Percentiles rank a stretch among this genome's conserved stretches.
phyloP scores from a whole-genome alignment of 768 basidiomycete genomes.

The Candolleomyces efflorescens region DNA sequence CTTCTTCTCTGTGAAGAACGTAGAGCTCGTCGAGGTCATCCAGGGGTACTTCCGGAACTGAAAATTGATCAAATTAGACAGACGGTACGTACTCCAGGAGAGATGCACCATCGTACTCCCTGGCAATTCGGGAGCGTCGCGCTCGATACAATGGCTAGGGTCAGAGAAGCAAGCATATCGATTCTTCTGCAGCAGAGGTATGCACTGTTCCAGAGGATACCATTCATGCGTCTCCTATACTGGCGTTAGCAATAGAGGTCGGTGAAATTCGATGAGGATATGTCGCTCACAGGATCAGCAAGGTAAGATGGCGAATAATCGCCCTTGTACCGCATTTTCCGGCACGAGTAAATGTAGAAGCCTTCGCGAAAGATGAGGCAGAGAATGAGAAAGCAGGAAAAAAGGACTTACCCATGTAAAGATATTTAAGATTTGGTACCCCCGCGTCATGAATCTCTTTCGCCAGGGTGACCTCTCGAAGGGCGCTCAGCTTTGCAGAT shows the following conservation, averaged over 20 bases:
- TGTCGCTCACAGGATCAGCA: conserved; percentile 66
- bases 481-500: conserved; percentile 63
- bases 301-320: conserved; percentile 89
- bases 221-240: conserved; percentile 73
- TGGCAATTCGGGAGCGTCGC: conserved; percentile 20
- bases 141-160: conserved; percentile 49
- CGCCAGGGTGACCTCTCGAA: conserved; percentile 75
- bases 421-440: conserved; percentile 50
- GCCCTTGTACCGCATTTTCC: conserved; percentile 95
- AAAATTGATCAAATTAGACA: not conserved
- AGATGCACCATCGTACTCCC: conserved; percentile 4
- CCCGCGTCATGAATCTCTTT: conserved; percentile 75
- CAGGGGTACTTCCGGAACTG: not conserved
- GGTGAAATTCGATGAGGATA: not conserved
- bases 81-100: not conserved
- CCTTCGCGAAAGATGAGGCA: conserved; percentile 41
- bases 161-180: conserved; percentile 69
- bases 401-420: conserved; percentile 78
- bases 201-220: conserved; percentile 61
- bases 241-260: not conserved
- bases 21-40: not conserved
- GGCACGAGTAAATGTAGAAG: conserved; percentile 88
- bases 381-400: not conserved
- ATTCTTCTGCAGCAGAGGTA: conserved; percentile 55
- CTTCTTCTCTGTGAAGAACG: not conserved